A percentile compares a stretch with the other conserved stretches of the same genome.
phyloP scores from a whole-genome alignment of 139 green algal genomes.

The Chlorella sp. region DNA sequence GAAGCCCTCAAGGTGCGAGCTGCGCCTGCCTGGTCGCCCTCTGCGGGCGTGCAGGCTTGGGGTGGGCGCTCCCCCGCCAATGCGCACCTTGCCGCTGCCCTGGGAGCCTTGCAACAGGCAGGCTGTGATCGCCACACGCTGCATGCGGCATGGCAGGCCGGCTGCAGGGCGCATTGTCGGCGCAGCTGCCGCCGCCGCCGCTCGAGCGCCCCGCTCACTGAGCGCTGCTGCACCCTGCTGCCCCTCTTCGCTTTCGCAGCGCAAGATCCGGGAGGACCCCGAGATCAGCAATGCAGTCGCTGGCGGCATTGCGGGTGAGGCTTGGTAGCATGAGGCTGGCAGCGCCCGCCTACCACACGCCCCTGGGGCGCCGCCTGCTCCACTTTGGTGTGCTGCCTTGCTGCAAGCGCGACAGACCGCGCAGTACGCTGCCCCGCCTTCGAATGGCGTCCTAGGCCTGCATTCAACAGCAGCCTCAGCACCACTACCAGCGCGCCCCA shows the following conservation, averaged over 20 bases:
- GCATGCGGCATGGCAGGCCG: neutral
- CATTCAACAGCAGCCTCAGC: too few species aligned
- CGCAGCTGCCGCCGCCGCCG: neutral
- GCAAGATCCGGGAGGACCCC: constrained; percentile 35
- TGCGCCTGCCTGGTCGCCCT: neutral
- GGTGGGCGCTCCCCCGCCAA: neutral
- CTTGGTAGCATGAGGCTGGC: neutral
- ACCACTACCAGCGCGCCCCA: too few species aligned
- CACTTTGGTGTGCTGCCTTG: neutral
- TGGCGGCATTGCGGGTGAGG: constrained; percentile 46
- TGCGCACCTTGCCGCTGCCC: too few species aligned
- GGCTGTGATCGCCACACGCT: neutral
- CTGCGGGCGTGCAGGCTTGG: neutral
- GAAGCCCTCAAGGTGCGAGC: neutral
- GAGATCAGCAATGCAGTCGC: constrained; percentile 46
- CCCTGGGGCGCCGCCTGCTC: too few species aligned
- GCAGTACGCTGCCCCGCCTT: too few species aligned
- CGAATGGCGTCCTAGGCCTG: too few species aligned
- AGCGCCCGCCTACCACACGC: neutral
- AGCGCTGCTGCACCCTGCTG: neutral
- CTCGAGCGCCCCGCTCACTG: neutral
- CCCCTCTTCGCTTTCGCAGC: constrained; percentile 1
- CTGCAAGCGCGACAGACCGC: too few species aligned
- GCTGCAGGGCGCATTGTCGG: neutral
- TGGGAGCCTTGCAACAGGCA: too few species aligned